Evolutionary conservation across 495 filamentous ascomycete genomes (phyloP), one percentile per base, ranked within the genome.

Genomic region (Durotheca rogersii): DNA sequence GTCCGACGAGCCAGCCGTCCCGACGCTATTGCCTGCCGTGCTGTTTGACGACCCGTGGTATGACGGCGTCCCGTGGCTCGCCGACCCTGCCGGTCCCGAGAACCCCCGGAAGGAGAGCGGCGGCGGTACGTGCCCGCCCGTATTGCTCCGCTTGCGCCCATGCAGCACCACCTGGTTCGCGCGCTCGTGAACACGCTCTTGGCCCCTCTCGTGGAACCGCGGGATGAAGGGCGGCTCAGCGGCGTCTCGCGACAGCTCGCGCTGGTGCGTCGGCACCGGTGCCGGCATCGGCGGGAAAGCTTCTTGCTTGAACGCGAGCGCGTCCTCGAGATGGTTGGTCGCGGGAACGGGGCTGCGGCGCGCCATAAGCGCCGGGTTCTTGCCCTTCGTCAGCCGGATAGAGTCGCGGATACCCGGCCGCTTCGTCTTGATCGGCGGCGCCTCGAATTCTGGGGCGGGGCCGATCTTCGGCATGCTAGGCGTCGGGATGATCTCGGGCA

Each of bases 361-460:
- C 20, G 50, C 60, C 51, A 60, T 51, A 72, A 80, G 58, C 1
- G 60, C 30, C 10, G 83, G 76, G 17, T 80, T 76, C 58, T 84
- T 89, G 42, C 86, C 82, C 67, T 96, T 95, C 19, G 91, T 90
- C 9, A 95, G 78, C 9, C 89, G 81, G 46, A 96, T 92, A 0
- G 91, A 96, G 68, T 96, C 93, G 20, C 90, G 86, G 51, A 94
- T 90, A 4, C 85, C 85, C 20, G 85, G 79, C 47, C 67, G 67
- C 39, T 72, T 71, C 1, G 63, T 51, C 45, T 72, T 72, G 9
- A 66, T 53, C 17, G 68, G 70, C 2, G 75, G 72, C 15, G 73
- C 27, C 39, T 79, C 76, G 38, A 75, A 79, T 19, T 79, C 74
- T 0, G 73, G 70, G 0, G 70, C 54, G 12, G 77, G 69, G 1